Conservation (phyloP, 331 rosid genomes). For the Malus hybrid region DNA sequence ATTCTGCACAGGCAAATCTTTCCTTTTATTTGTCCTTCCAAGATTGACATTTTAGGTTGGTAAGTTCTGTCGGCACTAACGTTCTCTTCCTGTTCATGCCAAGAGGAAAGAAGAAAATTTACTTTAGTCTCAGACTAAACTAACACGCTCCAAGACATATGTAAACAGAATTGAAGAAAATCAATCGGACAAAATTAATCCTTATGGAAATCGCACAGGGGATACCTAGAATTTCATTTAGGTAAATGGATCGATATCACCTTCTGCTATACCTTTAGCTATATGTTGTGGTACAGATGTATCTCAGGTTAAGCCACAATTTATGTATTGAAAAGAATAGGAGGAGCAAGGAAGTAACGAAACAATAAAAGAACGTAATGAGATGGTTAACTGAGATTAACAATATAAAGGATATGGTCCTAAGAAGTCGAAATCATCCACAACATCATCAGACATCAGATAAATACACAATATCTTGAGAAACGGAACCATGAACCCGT, state of each 20-base stretch:
- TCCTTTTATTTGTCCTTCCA: slow-evolving; percentile 50
- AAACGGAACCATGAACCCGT: slow-evolving; percentile 67
- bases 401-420: slow-evolving; percentile 84
- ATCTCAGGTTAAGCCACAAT: slow-evolving; percentile 47
- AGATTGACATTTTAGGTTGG: slow-evolving; percentile 35
- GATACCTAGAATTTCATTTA: slow-evolving; percentile 65
- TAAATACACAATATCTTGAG: slow-evolving; percentile 63
- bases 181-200: background rate
- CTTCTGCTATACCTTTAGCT: slow-evolving; percentile 86
- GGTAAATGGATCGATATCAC: slow-evolving; percentile 83
- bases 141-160: background rate
- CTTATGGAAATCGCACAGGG: background rate
- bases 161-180: background rate
- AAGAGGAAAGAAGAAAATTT: slow-evolving; percentile 6
- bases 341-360: slow-evolving; percentile 3
- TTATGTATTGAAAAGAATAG: slow-evolving; percentile 7
- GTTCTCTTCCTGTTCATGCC: slow-evolving; percentile 44
- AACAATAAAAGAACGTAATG: background rate
- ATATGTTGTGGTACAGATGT: slow-evolving; percentile 59
- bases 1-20: slow-evolving; percentile 86
- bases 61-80: slow-evolving; percentile 21
- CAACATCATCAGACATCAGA: slow-evolving; percentile 38
- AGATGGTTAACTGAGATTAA: slow-evolving; percentile 5
- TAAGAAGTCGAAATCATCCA: slow-evolving; percentile 64
- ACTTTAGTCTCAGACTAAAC: background rate